Base-by-base conservation (phyloP, 2,329 filamentous ascomycete genomes). In the Orbilia javanica region DNA sequence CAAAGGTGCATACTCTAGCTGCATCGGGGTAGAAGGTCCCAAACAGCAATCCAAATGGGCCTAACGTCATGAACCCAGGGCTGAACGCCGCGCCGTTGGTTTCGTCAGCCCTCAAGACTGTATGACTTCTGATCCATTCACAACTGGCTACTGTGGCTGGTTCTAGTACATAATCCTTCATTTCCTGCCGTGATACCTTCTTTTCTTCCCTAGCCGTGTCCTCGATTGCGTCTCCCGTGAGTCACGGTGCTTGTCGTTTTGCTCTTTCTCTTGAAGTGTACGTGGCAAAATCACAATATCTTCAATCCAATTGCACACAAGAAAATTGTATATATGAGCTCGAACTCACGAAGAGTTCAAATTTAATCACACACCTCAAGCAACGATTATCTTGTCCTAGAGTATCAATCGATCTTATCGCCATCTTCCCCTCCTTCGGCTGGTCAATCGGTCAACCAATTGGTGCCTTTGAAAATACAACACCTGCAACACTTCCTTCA, bases 81-180 rank as follows among this genome's bases (percentile, higher is more conserved):
- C 65, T 69, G 65, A 71, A n/a, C n/a, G n/a, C n/a, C n/a, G n/a
- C n/a, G n/a, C 29, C 15, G 10, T 29, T 55, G 7, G 48, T 18
- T 44, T 52, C 34, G 29, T 67, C 64, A 67, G 31, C 64, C 39
- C 46, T 39, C 48, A 10, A 34, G 31, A 31, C 39, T 3, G 27
- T 27, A 44, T 31, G 48, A 73, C 20, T 27, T 57, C 55, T 36
- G n/a, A 42, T 42, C 42, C 50, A 48, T 13, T 57, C 34, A 13
- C 34, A 65, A 69, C 65, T 42, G 55, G 72, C 64, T 31, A 64
- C 64, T 76, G 64, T 76, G 71, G 63, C 71, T 44, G 52, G 48
- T 68, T 46, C 34, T 18, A 36, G 29, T 10, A 13, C 34, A 50
- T 22, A 42, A 52, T 50, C 48, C 46, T 44, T 42, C 25, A 36